A percentile compares a stretch with the other conserved stretches of the same genome.
phyloP scores from a whole-genome alignment of 1,284 basidiomycete species.

The Sanguinoderma infundibulare region DNA sequence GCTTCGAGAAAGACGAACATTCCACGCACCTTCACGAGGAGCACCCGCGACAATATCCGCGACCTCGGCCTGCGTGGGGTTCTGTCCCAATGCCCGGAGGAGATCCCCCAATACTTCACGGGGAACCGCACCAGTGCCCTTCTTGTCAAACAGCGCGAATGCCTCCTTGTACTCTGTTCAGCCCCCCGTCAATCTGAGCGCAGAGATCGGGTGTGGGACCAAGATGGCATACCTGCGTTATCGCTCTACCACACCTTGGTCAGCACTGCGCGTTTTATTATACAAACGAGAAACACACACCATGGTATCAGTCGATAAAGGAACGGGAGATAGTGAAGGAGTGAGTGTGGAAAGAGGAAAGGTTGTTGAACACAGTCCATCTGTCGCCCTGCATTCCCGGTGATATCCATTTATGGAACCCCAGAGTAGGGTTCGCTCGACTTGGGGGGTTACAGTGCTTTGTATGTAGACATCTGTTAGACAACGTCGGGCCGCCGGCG shows the following conservation, averaged over 20 bases:
- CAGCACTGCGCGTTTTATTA: neutral
- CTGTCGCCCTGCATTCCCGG: neutral
- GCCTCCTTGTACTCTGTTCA: conserved; percentile 91
- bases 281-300: neutral
- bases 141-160: conserved; percentile 97
- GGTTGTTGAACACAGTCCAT: neutral
- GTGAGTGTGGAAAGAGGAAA: conserved; percentile 5
- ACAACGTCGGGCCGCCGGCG: no score
- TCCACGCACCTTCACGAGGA: conserved; percentile 73
- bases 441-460: no score
- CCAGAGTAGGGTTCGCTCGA: neutral
- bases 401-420: neutral
- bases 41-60: conserved; percentile 78
- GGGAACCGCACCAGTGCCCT: conserved; percentile 89
- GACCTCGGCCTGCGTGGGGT: conserved; percentile 97
- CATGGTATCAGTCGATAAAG: conserved; percentile 16
- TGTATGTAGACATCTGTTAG: no score
- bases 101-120: conserved; percentile 94
- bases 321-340: neutral
- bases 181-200: neutral
- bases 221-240: conserved; percentile 54
- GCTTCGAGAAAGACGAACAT: neutral
- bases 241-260: conserved; percentile 59
- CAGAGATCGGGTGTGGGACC: neutral
- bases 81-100: conserved; percentile 93